Percentiles rank a stretch among this genome's conserved stretches.
Conservation (phyloP, 169 alveolate species). For the Amoebophrya sp. region DNA sequence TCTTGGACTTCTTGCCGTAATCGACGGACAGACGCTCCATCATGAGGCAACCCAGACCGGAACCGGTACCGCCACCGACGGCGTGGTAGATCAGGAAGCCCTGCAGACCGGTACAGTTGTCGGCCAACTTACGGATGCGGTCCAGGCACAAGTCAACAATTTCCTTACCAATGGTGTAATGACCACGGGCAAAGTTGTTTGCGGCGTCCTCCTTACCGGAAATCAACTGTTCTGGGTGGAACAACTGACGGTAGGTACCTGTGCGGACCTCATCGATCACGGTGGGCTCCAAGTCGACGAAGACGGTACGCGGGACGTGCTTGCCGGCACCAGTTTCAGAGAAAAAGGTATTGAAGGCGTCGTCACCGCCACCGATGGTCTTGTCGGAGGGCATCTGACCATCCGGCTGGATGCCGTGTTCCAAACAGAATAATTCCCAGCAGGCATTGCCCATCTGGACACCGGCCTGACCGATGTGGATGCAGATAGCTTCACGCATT, state of each 20-base stretch:
- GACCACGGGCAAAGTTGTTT: slow-evolving; percentile 96
- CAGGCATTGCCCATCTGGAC: too few species aligned
- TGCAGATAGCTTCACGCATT: too few species aligned
- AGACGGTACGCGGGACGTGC: slow-evolving; percentile 91
- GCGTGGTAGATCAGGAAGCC: slow-evolving; percentile 97
- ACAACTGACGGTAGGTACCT: slow-evolving; percentile 95
- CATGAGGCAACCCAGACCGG: slow-evolving; percentile 95
- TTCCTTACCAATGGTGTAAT: slow-evolving; percentile 94
- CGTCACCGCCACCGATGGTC: slow-evolving; percentile 90
- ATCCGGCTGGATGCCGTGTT: slow-evolving; percentile 97
- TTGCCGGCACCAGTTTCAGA: slow-evolving; percentile 97
- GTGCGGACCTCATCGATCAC: slow-evolving; percentile 97
- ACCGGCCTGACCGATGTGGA: too few species aligned
- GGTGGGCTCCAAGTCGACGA: slow-evolving; percentile 95
- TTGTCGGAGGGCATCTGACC: slow-evolving; percentile 92
- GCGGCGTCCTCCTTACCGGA: slow-evolving; percentile 99
- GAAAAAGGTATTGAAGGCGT: slow-evolving; percentile 96
- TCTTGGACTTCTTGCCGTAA: slow-evolving; percentile 92
- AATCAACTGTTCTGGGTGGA: slow-evolving; percentile 97
- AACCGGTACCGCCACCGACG: slow-evolving; percentile 99
- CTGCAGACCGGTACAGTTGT: slow-evolving; percentile 96
- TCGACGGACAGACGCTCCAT: slow-evolving; percentile 95
- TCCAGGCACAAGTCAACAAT: slow-evolving; percentile 90
- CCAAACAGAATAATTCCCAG: slow-evolving; percentile 95
- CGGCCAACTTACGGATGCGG: slow-evolving; percentile 95